These are phyloP conservation scores for Acorus calamus DNA, from an alignment of 106 monocot genomes.

Conservation along the genomic window DNA sequence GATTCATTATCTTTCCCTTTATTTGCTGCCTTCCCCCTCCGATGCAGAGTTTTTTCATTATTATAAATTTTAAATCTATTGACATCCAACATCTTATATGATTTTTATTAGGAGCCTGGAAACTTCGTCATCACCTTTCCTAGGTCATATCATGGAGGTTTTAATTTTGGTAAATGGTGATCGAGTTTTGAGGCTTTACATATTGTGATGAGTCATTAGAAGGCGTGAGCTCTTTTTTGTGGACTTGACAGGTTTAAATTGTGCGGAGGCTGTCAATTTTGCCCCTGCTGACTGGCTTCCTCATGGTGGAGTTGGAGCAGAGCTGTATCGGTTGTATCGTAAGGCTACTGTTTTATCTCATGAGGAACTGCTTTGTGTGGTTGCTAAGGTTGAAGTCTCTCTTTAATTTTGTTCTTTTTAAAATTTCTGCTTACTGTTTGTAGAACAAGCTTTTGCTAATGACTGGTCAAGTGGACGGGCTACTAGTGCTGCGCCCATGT, in stretches of 20 bases:
- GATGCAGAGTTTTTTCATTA: neutral
- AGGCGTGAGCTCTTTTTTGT: constrained; percentile 5
- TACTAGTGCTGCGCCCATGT: no score
- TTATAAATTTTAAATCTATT: neutral
- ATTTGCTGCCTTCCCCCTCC: neutral
- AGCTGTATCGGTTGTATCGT: constrained; percentile 54
- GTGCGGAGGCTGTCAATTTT: constrained; percentile 94
- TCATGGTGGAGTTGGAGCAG: constrained; percentile 73
- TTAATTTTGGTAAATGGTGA: constrained; percentile 59
- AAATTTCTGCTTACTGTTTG: no score
- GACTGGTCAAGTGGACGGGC: no score
- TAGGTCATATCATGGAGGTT: constrained; percentile 74
- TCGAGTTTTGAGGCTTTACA: neutral
- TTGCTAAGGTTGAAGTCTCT: constrained; percentile 35
- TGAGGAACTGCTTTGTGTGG: constrained; percentile 67
- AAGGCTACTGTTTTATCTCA: constrained; percentile 72
- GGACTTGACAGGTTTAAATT: constrained; percentile 52
- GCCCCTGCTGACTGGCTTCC: constrained; percentile 83
- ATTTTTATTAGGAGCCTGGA: constrained; percentile 48
- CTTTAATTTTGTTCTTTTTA: neutral
- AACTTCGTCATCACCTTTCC: constrained; percentile 86
- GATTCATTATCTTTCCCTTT: neutral
- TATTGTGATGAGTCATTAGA: neutral
- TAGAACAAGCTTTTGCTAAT: no score
- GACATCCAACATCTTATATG: neutral